These are phyloP conservation scores for Glycyrrhiza uralensis DNA, from an alignment of 306 rosid species.

Conservation along the genomic window DNA sequence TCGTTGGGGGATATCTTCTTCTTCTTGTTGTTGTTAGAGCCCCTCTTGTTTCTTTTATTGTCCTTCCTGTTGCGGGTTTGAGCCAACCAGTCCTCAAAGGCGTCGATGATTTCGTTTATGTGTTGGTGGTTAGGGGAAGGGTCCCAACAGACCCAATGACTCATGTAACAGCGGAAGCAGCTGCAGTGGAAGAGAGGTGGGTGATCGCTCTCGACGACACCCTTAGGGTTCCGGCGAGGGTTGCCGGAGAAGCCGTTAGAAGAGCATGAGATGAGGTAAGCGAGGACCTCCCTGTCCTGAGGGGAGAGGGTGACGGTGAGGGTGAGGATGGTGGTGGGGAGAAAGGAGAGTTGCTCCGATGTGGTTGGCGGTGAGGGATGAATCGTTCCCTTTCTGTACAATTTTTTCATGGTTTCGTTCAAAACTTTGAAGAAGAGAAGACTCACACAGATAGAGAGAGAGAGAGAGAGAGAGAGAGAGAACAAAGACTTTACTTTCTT, in stretches of 20 bases:
- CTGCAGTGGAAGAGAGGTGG: conserved; percentile 62
- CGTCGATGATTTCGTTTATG: conserved; percentile 75
- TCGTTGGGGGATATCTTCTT: conserved; percentile 23
- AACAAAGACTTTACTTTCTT: background rate
- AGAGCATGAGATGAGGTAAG: conserved; percentile 68
- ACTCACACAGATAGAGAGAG: too few species aligned
- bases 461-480: too few species aligned
- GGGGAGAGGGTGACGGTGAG: conserved; percentile 63
- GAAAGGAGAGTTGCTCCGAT: conserved; percentile 70
- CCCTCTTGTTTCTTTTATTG: conserved; percentile 47
- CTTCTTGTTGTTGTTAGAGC: conserved; percentile 8
- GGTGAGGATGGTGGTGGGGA: conserved; percentile 69
- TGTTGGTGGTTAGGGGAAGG: conserved; percentile 70
- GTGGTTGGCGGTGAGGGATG: conserved; percentile 88
- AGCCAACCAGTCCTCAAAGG: conserved; percentile 57
- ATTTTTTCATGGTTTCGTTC: conserved; percentile 62
- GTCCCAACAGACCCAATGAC: conserved; percentile 88
- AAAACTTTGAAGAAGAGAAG: background rate
- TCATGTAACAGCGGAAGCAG: conserved; percentile 81
- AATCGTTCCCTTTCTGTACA: conserved; percentile 68
- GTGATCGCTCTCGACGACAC: conserved; percentile 38
- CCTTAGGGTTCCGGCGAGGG: conserved; percentile 28
- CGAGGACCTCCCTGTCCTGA: conserved; percentile 71
- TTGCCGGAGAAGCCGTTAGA: conserved; percentile 30
- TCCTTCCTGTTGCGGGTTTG: conserved; percentile 42